Evolutionary conservation across 192 early-diverging fungal genomes (phyloP).

Genomic region (Coemansia sp.): DNA sequence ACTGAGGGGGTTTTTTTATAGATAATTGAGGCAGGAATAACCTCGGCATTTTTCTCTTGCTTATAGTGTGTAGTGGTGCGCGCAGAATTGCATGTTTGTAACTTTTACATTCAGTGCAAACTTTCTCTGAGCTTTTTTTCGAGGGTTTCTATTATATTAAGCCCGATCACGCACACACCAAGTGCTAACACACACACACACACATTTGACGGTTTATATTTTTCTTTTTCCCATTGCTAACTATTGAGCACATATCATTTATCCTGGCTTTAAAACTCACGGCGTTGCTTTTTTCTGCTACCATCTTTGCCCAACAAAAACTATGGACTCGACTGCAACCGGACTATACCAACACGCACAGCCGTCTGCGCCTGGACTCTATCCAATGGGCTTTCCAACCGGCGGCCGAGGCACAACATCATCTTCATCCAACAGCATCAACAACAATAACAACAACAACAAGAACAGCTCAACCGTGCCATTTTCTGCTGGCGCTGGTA

Average conservation of each 20-base stretch:
- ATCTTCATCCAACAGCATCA: constrained; percentile 2
- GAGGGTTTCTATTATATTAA: not conserved
- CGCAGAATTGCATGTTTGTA: not conserved
- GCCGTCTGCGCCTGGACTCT: constrained; percentile 21
- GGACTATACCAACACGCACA: constrained; percentile 31
- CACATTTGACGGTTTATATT: not conserved
- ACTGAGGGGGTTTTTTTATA: not conserved
- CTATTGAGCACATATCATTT: not conserved
- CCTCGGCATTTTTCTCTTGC: not conserved
- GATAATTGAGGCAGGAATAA: not conserved
- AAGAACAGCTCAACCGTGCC: constrained; percentile 5
- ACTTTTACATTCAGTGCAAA: not conserved
- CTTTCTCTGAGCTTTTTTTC: not conserved
- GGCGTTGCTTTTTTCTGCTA: not conserved
- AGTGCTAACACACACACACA: not conserved
- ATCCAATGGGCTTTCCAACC: constrained; percentile 23
- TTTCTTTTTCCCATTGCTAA: not conserved
- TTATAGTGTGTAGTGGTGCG: not conserved
- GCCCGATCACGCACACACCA: not conserved
- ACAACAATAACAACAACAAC: no score
- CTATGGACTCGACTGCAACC: constrained; percentile 28
- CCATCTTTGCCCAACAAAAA: not conserved
- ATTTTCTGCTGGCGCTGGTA: not conserved
- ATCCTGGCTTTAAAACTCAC: not conserved
- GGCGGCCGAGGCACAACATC: not conserved